A percentile compares a stretch with the other conserved stretches of the same genome.
These are phyloP conservation scores for Fusarium robinianum DNA, from an alignment of 2,329 filamentous ascomycete species.

Conservation along the genomic window DNA sequence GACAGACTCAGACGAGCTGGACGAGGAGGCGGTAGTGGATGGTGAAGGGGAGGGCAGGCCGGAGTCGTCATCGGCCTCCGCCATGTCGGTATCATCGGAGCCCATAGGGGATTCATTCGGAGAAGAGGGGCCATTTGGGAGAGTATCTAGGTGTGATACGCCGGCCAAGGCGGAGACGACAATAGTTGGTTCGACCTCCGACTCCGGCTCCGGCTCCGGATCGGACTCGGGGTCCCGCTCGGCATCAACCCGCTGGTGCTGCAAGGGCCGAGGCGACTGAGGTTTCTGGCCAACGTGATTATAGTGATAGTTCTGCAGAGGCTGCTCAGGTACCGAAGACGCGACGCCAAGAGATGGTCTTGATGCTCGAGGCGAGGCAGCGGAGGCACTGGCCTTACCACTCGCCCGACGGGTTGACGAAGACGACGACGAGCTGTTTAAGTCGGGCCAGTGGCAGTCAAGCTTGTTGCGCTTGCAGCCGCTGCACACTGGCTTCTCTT, in stretches of 20 bases:
- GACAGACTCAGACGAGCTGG: slow-evolving; percentile 25
- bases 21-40: slow-evolving; percentile 26
- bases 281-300: slow-evolving; percentile 5
- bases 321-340: slow-evolving; percentile 16
- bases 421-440: slow-evolving; percentile 18
- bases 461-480: slow-evolving; percentile 59
- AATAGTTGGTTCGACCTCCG: slow-evolving; percentile 15
- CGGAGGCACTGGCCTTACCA: slow-evolving; percentile 6
- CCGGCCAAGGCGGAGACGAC: slow-evolving; percentile 11
- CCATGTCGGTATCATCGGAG: slow-evolving; percentile 33
- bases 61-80: slow-evolving; percentile 28
- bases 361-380: slow-evolving; percentile 2
- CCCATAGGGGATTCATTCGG: slow-evolving; percentile 13
- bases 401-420: slow-evolving; percentile 16
- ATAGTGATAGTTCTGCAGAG: slow-evolving; percentile 3
- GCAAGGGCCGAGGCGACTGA: slow-evolving; percentile 9
- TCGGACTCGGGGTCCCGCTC: slow-evolving; percentile 19
- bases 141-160: slow-evolving; percentile 8
- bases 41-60: slow-evolving; percentile 26
- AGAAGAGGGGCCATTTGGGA: slow-evolving; percentile 23
- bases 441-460: slow-evolving; percentile 54
- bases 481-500: slow-evolving; percentile 55
- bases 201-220: slow-evolving; percentile 16
- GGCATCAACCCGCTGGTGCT: slow-evolving; percentile 5
- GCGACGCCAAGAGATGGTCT: slow-evolving; percentile 23